These are phyloP conservation scores for Irpex sp. DNA, from an alignment of 1,284 basidiomycete species.

Conservation along the genomic window DNA sequence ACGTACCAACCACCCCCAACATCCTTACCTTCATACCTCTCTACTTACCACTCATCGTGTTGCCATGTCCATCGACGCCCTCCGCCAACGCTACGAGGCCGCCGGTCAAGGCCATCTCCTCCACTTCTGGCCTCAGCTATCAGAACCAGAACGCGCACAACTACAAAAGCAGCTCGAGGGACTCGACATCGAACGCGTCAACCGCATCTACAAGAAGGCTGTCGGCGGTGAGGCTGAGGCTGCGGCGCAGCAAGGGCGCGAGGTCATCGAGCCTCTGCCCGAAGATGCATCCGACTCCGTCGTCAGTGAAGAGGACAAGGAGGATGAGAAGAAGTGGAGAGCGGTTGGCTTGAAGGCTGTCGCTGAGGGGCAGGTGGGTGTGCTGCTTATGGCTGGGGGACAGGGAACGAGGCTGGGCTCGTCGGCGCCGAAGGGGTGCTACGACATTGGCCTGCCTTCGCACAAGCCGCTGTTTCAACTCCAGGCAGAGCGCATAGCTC, in stretches of 20 bases:
- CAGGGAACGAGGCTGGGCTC: constrained; percentile 96
- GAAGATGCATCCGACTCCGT: constrained; percentile 64
- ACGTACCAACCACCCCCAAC: constrained; percentile 3
- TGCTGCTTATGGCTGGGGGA: constrained; percentile 95
- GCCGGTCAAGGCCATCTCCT: constrained; percentile 90
- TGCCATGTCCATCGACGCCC: constrained; percentile 27
- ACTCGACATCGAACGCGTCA: constrained; percentile 89
- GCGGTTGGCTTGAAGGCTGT: constrained; percentile 77
- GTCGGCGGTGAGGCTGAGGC: constrained; percentile 60
- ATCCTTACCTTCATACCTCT: neutral
- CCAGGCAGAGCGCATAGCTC: constrained; percentile 91
- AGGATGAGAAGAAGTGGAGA: constrained; percentile 67
- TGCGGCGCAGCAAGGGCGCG: constrained; percentile 36
- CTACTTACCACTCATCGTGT: neutral
- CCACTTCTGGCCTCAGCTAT: constrained; percentile 78
- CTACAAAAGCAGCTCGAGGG: constrained; percentile 73
- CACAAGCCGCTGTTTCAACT: constrained; percentile 94
- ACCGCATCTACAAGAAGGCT: constrained; percentile 81
- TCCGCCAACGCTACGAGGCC: constrained; percentile 60
- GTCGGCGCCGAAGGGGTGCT: constrained; percentile 93
- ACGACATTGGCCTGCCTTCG: constrained; percentile 92
- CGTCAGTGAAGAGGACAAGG: constrained; percentile 45
- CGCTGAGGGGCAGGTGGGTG: constrained; percentile 78
- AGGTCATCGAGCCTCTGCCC: constrained; percentile 75
- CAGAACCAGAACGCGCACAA: constrained; percentile 55